Conservation (phyloP, 305 asterid genomes). For the Rubia balearica region DNA sequence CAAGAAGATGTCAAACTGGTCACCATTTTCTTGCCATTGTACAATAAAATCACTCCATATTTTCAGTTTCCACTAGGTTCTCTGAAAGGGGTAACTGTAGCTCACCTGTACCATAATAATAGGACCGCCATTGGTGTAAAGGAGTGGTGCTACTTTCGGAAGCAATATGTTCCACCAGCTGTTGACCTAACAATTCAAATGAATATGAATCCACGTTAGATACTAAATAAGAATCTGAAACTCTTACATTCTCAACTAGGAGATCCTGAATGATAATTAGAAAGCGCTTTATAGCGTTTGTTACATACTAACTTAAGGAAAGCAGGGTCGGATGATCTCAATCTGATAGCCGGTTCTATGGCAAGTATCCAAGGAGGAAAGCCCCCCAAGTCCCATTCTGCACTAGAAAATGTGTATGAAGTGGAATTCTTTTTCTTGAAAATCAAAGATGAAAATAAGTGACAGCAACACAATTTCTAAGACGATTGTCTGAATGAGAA, state of each 20-base stretch:
- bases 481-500: neutral
- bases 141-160: conserved; percentile 64
- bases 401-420: conserved; percentile 14
- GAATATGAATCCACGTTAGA: neutral
- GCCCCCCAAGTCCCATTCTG: conserved; percentile 99
- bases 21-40: neutral
- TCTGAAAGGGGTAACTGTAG: conserved; percentile 5
- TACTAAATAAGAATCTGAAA: neutral
- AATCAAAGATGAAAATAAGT: neutral
- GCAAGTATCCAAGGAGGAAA: conserved; percentile 93
- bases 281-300: conserved; percentile 2
- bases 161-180: conserved; percentile 86
- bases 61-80: conserved; percentile 14
- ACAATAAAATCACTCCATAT: neutral
- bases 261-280: neutral
- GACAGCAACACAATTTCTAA: neutral
- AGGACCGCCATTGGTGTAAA: conserved; percentile 81
- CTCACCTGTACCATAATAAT: conserved; percentile 82
- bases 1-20: neutral
- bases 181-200: conserved; percentile 43
- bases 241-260: neutral
- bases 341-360: conserved; percentile 60
- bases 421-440: neutral
- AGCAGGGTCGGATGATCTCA: conserved; percentile 83
- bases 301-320: conserved; percentile 59